Evolutionary conservation across 371 early-diverging fungal species (phyloP), one percentile per base, ranked within the genome.

Genomic region (Actinomucor elegans): DNA sequence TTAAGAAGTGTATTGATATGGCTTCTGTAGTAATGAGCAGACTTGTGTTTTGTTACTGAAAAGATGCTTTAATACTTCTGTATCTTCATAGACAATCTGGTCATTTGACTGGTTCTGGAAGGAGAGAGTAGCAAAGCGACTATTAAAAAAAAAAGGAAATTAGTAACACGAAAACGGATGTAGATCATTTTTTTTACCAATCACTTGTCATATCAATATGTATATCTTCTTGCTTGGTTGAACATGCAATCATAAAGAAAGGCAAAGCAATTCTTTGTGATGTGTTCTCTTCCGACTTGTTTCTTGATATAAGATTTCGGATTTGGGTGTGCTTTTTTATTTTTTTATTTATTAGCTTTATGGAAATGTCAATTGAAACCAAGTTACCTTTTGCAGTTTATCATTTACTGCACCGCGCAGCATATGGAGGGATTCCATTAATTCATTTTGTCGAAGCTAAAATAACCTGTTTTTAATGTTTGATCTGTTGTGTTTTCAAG

Each of bases 281-380:
- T 26, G 9, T 28, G 5, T n/a, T 5, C 29, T 28, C 15, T 44
- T 27, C 29, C 43, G 40, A 3, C 31, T 55, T 38, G 17, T 61
- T 54, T 37, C 55, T 61, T 40, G 31, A 34, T n/a, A 61, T 23
- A 44, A 55, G 49, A 37, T 49, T 61, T 23, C 46, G 44, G 32
- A 61, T 61, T 20, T 55, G 55, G 15, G 37, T 24, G 40, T 49
- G 61, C 58, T 57, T 37, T 34, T 8, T 28, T 27, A 15, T 1
- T n/a, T 21, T 17, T 26, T 7, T 28, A 17, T 42, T 10, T 20
- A 28, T 20, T 15, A 24, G 12, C 15, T 24, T 15, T 24, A 29
- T 15, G 10, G 8, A n/a, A 27, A 20, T 29, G n/a, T 28, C n/a
- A n/a, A 15, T n/a, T 28, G 15, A 2, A 10, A 50, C 21, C 23